phyloP scores from a whole-genome alignment of 1,284 basidiomycete species.

The Trichosporon sp. region DNA sequence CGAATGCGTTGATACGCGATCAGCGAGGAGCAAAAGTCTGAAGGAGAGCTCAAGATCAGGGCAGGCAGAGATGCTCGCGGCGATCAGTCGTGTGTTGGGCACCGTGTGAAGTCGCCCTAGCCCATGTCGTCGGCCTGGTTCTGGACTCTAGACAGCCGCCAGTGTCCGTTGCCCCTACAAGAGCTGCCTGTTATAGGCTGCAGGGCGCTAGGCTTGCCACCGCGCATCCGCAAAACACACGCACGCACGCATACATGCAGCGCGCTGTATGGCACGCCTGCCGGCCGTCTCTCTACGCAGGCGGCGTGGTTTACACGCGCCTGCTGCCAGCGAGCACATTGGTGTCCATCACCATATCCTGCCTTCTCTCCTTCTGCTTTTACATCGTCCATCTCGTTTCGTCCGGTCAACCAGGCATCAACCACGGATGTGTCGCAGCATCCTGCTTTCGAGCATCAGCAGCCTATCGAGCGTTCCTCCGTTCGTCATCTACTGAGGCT shows the following conservation, averaged over 20 bases:
- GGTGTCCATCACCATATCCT: not conserved
- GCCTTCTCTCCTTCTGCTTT: not conserved
- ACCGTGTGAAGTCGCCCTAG: not conserved
- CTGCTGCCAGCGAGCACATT: no score
- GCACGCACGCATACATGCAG: not conserved
- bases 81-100: not conserved
- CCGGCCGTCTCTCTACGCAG: not conserved
- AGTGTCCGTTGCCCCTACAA: no score
- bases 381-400: not conserved
- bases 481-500: not conserved
- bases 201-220: not conserved
- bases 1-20: not conserved
- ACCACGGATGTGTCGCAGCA: conserved; percentile 1
- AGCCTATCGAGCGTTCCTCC: not conserved
- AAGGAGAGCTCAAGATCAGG: not conserved
- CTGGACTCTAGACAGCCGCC: no score
- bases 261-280: not conserved
- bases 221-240: no score
- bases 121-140: no score
- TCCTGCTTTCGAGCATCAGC: not conserved
- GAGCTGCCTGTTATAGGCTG: not conserved
- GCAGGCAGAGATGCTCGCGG: not conserved
- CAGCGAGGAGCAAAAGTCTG: not conserved
- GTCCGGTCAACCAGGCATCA: not conserved
- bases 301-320: no score